Conservation (phyloP, 352 stramenopile species). For the Globisporangium emineosum region DNA sequence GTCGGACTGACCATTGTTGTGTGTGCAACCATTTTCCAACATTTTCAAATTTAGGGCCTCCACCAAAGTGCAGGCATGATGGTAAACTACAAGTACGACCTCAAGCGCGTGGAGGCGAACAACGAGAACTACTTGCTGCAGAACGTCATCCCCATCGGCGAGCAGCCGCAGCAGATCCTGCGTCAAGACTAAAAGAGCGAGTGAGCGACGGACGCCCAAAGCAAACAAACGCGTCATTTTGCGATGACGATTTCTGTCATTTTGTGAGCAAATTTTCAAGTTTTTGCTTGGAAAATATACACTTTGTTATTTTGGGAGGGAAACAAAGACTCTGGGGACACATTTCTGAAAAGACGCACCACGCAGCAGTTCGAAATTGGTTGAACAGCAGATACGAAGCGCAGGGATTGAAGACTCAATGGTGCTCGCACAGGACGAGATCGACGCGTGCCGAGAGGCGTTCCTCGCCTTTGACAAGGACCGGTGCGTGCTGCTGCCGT, state of each 20-base stretch:
- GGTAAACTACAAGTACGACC: constrained; percentile 89
- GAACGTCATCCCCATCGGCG: constrained; percentile 71
- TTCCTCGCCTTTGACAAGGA: constrained; percentile 98
- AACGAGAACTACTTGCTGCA: constrained; percentile 83
- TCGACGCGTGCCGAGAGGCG: constrained; percentile 94
- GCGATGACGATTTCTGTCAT: not conserved
- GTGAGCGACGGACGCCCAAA: no score
- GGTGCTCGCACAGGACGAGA: constrained; percentile 94
- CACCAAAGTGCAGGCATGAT: constrained; percentile 77
- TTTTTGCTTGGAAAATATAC: not conserved
- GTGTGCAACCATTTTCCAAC: not conserved
- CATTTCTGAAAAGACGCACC: constrained; percentile 6
- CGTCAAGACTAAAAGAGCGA: constrained; percentile 4
- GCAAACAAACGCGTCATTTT: no score
- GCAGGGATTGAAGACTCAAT: constrained; percentile 24
- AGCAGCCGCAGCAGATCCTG: constrained; percentile 61
- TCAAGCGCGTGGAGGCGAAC: constrained; percentile 67
- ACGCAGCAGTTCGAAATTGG: not conserved
- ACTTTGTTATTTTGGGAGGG: not conserved
- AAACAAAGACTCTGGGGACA: not conserved
- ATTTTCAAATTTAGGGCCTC: constrained; percentile 38
- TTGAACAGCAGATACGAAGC: not conserved
- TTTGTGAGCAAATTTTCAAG: not conserved
- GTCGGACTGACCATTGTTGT: not conserved
- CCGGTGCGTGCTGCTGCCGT: constrained; percentile 29